A percentile compares a stretch with the other conserved stretches of the same genome.
phyloP scores from a whole-genome alignment of 192 early-diverging fungal species.

The Cladochytrium replicatum region DNA sequence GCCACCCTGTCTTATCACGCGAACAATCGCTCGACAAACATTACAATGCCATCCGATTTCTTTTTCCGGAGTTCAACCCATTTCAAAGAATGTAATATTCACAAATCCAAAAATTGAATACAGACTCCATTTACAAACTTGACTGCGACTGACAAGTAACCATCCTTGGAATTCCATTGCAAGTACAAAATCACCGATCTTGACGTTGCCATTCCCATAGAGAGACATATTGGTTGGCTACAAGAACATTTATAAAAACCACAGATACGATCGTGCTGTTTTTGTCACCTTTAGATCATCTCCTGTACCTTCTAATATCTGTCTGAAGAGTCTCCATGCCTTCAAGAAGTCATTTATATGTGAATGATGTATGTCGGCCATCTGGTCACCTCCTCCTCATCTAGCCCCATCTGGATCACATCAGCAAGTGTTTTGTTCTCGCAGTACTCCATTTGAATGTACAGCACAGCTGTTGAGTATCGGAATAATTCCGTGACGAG shows the following conservation, averaged over 20 bases:
- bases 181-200: slow-evolving; percentile 70
- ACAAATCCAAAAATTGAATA: too few species aligned
- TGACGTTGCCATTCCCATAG: slow-evolving; percentile 33
- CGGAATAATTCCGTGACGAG: too few species aligned
- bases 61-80: too few species aligned
- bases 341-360: slow-evolving; percentile 4
- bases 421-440: slow-evolving; percentile 85
- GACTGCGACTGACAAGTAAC: too few species aligned
- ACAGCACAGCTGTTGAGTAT: too few species aligned
- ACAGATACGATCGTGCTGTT: slow-evolving; percentile 40
- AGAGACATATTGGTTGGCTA: slow-evolving; percentile 35
- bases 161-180: slow-evolving; percentile 41
- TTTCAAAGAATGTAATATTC: too few species aligned
- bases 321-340: slow-evolving; percentile 75
- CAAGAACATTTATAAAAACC: slow-evolving; percentile 15
- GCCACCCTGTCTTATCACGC: too few species aligned
- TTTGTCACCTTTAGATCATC: too few species aligned
- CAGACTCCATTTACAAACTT: too few species aligned
- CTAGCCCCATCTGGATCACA: slow-evolving; percentile 64
- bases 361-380: not conserved
- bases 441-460: slow-evolving; percentile 99
- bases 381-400: slow-evolving; percentile 50
- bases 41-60: too few species aligned
- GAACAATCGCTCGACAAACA: too few species aligned
- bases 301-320: slow-evolving; percentile 87